Conservation (phyloP, 2,329 filamentous ascomycete species). For the Penicillium sp. region DNA sequence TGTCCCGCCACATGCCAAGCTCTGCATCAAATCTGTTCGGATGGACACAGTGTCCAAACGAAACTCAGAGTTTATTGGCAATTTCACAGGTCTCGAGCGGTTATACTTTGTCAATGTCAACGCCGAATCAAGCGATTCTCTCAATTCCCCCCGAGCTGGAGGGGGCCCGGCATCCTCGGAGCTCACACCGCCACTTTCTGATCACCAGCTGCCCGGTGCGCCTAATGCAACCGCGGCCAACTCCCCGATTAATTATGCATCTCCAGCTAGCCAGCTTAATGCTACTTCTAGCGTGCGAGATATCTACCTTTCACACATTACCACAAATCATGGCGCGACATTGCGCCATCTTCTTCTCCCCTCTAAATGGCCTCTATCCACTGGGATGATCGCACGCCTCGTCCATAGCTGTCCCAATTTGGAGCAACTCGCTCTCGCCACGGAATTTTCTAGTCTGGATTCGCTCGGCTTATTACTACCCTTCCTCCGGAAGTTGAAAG, state of each 20-base stretch:
- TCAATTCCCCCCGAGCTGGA: slow-evolving; percentile 33
- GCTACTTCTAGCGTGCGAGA: slow-evolving; percentile 38
- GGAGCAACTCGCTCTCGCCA: slow-evolving; percentile 57
- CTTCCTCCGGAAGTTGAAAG: slow-evolving; percentile 41
- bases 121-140: slow-evolving; percentile 28
- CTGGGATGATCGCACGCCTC: slow-evolving; percentile 50
- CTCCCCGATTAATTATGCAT: slow-evolving; percentile 25
- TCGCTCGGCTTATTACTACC: slow-evolving; percentile 41
- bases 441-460: slow-evolving; percentile 44
- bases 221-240: slow-evolving; percentile 19
- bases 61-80: slow-evolving; percentile 44
- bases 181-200: slow-evolving; percentile 31
- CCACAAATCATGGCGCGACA: slow-evolving; percentile 51
- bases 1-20: slow-evolving; percentile 27
- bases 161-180: slow-evolving; percentile 17
- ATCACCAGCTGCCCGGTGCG: slow-evolving; percentile 15
- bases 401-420: slow-evolving; percentile 57
- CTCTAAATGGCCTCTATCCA: slow-evolving; percentile 55
- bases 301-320: slow-evolving; percentile 53
- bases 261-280: slow-evolving; percentile 26
- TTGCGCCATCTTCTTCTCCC: slow-evolving; percentile 58
- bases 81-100: slow-evolving; percentile 48
- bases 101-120: slow-evolving; percentile 53
- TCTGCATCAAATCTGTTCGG: slow-evolving; percentile 50
- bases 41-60: slow-evolving; percentile 50